Percentiles rank a stretch among this genome's conserved stretches.
phyloP scores from a whole-genome alignment of 768 basidiomycete species.

The Lactarius pseudohatsudake region DNA sequence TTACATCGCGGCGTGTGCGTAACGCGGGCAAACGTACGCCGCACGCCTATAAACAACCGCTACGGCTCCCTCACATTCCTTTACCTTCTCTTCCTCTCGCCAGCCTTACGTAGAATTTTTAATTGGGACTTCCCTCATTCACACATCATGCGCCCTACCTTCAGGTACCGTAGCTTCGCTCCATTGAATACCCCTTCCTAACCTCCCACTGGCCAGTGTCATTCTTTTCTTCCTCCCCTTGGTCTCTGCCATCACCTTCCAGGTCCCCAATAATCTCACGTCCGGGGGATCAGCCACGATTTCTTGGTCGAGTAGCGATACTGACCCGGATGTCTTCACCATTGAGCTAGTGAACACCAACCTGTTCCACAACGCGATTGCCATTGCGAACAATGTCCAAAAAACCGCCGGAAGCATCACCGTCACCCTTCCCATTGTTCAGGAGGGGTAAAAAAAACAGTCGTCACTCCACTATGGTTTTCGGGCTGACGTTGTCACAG shows the following conservation, averaged over 20 bases:
- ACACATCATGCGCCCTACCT: constrained; percentile 8
- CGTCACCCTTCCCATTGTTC: constrained; percentile 19
- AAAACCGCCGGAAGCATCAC: background rate
- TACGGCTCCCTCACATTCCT: background rate
- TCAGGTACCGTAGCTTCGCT: constrained; percentile 4
- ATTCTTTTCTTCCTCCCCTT: constrained; percentile 25
- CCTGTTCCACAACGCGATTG: constrained; percentile 20
- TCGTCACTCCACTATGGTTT: background rate
- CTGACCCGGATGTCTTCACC: constrained; percentile 4
- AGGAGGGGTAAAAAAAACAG: constrained; percentile 4
- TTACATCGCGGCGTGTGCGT: too few relatives aligned
- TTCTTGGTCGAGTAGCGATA: background rate
- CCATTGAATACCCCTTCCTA: background rate
- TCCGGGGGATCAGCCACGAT: constrained; percentile 20
- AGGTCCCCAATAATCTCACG: background rate
- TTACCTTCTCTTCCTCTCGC: background rate
- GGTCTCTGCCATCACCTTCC: constrained; percentile 17
- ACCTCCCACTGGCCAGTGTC: constrained; percentile 4
- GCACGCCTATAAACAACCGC: constrained; percentile 1
- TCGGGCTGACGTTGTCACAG: constrained; percentile 12
- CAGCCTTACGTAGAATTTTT: background rate
- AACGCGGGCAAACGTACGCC: background rate
- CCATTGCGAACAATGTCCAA: constrained; percentile 27
- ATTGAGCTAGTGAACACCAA: constrained; percentile 14
- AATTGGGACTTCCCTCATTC: background rate